These are phyloP conservation scores for Lojkania enalia DNA, from an alignment of 2,329 filamentous ascomycete species.

Conservation along the genomic window DNA sequence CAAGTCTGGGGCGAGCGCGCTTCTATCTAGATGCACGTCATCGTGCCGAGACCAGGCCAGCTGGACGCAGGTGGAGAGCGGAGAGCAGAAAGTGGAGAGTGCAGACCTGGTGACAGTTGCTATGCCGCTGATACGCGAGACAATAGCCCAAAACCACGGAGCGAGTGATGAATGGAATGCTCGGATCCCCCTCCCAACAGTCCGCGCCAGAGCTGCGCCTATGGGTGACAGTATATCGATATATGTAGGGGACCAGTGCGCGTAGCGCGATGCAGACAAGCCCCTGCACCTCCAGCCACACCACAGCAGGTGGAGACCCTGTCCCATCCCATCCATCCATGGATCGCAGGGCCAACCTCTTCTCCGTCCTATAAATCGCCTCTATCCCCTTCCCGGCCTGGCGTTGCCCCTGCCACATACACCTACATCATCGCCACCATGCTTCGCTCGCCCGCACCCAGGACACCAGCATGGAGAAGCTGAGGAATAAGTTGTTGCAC, in stretches of 20 bases:
- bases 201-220: too few relatives aligned
- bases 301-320: background rate
- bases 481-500: conserved; percentile 36
- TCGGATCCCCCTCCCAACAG: too few relatives aligned
- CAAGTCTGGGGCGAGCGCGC: background rate
- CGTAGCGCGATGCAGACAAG: background rate
- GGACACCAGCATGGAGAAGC: conserved; percentile 36
- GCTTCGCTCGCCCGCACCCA: background rate
- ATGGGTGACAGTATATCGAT: too few relatives aligned
- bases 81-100: too few relatives aligned
- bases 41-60: conserved; percentile 18
- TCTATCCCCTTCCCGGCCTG: background rate
- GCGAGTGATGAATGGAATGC: too few relatives aligned
- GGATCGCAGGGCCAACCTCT: background rate
- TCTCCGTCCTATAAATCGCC: background rate
- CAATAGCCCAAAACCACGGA: background rate
- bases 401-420: background rate
- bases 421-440: background rate
- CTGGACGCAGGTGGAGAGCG: too few relatives aligned
- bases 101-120: too few relatives aligned
- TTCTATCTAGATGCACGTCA: conserved; percentile 31
- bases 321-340: background rate
- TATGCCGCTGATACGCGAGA: conserved; percentile 18
- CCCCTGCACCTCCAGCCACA: background rate
- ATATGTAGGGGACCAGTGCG: too few relatives aligned